Evolutionary conservation across 1,284 basidiomycete genomes (phyloP), one percentile per base, ranked within the genome.

Genomic region (Anthracocystis panici-leucophaei): DNA sequence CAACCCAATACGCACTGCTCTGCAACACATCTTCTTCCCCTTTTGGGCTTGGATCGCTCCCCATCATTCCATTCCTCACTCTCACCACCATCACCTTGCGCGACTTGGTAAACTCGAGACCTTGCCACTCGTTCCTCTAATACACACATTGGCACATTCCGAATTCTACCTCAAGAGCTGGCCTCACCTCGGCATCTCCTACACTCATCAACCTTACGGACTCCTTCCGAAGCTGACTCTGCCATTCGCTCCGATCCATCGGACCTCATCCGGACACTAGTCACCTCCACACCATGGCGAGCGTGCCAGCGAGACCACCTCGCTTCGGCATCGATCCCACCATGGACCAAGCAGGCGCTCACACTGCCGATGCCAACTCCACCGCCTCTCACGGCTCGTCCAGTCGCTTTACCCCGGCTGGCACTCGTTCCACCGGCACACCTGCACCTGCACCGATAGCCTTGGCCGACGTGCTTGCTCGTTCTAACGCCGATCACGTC

Each of bases 381-480:
- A 74, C 65, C 50, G 60, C 71, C 33, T 74, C 71, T 12, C 71
- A 74, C 45, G 71, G 65, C 35, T 74, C 71, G 8, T 68, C 65
- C 11, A 69, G 71, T 27, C 71, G 71, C 40, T 68, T 57, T 40
- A 33, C 56, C 9, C 53, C 72, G 4, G 59, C 59, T 44, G 51
- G 72, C 31, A 70, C 72, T 18, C 72, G 72, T 16, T 65, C 72
- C 20, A 60, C 55, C 5, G 55, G 58, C 7, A 58, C 66, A 3
- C 66, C 65, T 4, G 57, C 69, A 5, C 69, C 74, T 2, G 40
- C 71, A 12, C 81, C 80, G 5, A 75, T 81, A 42, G 65, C 78
- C 3, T 29, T 82, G 29, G 70, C 71, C 5, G 80, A 82, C 14
- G 81, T 64, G 1, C 71, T 82, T 4, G 60, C 77, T 29, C 65